Evolutionary conservation across 2,329 filamentous ascomycete genomes (phyloP), one percentile per base, ranked within the genome.

Genomic region (Epicoccum sorghinum): DNA sequence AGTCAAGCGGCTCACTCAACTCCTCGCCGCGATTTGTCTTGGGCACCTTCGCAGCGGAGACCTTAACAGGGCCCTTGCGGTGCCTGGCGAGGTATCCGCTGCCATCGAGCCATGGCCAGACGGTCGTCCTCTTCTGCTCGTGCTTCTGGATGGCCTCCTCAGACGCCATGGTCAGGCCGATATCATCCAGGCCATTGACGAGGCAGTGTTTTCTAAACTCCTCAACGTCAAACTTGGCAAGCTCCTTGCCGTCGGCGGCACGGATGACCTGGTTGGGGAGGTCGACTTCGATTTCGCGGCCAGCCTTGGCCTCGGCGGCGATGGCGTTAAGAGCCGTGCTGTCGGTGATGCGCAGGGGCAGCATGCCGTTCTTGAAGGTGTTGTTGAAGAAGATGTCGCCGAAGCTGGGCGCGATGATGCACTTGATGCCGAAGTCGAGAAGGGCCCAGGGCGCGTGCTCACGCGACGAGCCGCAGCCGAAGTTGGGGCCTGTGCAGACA

Each of bases 351-450:
- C 83, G 78, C 57, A 98, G 86, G 42, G 93, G 93, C 60, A 98
- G 82, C 95, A 98, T 98, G 80, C 93, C 93, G 80, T 99, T 99
- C 84, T 99, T 98, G 85, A 97, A 98, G n/a, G 90, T 95, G 82
- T 99, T 99, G 86, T 96, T 97, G 86, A 93, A 96, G 86, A 97
- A 97, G 76, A 99, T 99, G 71, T 96, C 91, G 54, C 89, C 90
- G 64, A 85, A 90, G 1, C 89, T 93, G 1, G 91, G 91, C 1
- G 93, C 95, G 65, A 98, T 96, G 69, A 98, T 83, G 74, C 89
- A 93, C 73, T 89, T 91, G 79, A 99, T 96, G 64, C 95, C 95
- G 67, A 98, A 98, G 78, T 98, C 95, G 52, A 96, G 87, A 23
- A 98, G 84, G 5, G 95, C 93, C 95, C 95, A 98, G 1, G 95